Evolutionary conservation across 73 alveolate genomes (phyloP), one percentile per base, ranked within the genome.

Genomic region (Urostyla sp.): DNA sequence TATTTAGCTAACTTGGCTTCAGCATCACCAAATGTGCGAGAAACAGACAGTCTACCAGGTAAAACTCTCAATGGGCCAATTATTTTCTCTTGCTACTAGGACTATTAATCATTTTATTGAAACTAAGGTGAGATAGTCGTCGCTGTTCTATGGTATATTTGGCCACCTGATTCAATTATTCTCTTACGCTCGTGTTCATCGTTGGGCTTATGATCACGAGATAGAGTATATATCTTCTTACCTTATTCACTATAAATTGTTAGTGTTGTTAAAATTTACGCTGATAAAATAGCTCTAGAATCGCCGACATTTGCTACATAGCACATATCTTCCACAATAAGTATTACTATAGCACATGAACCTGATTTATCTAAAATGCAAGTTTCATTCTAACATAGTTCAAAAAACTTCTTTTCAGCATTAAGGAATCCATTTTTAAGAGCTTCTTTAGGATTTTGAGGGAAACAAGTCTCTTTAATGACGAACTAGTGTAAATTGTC

Each of bases 281-380:
- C 91, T 60, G 97, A 89, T 10, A 96, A 74, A 7, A 96, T 90
- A 11, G 98, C 97, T 86, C 99, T 91, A 46, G 97, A 78, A 72
- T 97, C 99, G 24, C 99, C 99, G 27, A 95, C 98, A 80, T 95
- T 95, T 3, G 99, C 99, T 18, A 95, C 95, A 92, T 87, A 97
- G 77, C 95, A 90, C 60, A 92, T 84, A 56, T 94, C 96, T 40
- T 95, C 98, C 43, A 95, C 96, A 27, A 97, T 86, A 81, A 97
- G 55, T 21, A 92, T 87, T 35, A 97, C 97, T 15, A 94, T 92
- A 6, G 99, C 99, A 69, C 98, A 94, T 20, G 98, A 92, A 0
- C 99, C 99, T 50, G 97, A 84, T 66, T 95, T 88, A 72, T 97
- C 99, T 30, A 72, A 44, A 32, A 84, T 46, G n/a, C 81, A 63